Base-by-base conservation (phyloP, 2,329 filamentous ascomycete species). In the Fusarium sp. region DNA sequence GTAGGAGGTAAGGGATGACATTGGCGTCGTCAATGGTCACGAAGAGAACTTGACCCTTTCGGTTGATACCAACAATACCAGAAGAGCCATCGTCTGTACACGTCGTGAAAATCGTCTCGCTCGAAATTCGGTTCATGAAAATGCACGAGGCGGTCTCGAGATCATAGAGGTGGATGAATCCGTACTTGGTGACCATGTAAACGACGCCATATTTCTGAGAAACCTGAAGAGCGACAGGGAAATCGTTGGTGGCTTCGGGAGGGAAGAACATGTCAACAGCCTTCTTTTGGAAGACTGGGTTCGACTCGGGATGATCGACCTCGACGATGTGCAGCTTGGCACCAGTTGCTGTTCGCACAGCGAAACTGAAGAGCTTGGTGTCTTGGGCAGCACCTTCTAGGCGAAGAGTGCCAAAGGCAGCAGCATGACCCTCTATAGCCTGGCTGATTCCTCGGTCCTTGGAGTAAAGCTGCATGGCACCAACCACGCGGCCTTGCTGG, bases 61-160 rank as follows among this genome's bases (percentile, higher is more conserved):
- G 91, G 84, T 99, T 99, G 79, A 99, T 95, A 74, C 94, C 94
- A 54, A 99, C 88, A 68, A 99, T 92, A 74, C 97, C 97, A 45
- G 91, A 89, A 18, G 94, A 97, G 22, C 94, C 91, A 56, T 88
- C 87, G 79, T 99, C 96, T 36, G 91, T 84, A 46, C 93, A 92
- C 20, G 95, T 98, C 26, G 95, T 97, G 84, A 99, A 99, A 79
- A 99, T 98, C 26, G 96, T 99, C 79, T 99, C 96, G 85, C 94
- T 97, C 34, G 96, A 99, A 77, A 99, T 99, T 75, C 97, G 92
- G 87, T 99, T 99, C 94, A 99, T 97, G 88, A 98, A 99, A 78
- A 99, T 96, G 79, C 94, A 97, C 14, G 92, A 92, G 61, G 93
- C 97, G 9, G 93, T 96, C 85, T 99, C 97, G 59, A 99, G 89